Evolutionary conservation across 1,284 basidiomycete genomes (phyloP).

Genomic region (Trichosporon ovoides): DNA sequence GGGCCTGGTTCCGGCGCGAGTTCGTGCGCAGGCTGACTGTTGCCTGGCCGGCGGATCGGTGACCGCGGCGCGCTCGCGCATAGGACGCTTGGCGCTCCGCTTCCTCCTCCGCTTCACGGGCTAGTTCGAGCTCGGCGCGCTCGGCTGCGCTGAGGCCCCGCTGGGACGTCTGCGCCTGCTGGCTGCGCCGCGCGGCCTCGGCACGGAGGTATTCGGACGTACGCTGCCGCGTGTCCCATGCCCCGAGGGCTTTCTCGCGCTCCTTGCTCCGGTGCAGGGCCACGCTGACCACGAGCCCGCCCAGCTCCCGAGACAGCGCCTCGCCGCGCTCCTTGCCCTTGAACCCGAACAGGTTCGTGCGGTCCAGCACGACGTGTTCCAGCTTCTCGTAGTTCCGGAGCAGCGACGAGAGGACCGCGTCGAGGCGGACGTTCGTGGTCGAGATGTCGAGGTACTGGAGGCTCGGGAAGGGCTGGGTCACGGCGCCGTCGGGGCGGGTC

Average conservation of each 20-base stretch:
- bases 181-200: too few species aligned
- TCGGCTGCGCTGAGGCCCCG: constrained; percentile 3
- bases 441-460: constrained; percentile 49
- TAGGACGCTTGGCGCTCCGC: constrained; percentile 27
- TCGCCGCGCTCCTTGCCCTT: constrained; percentile 41
- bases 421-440: constrained; percentile 48
- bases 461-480: constrained; percentile 35
- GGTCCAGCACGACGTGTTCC: constrained; percentile 48
- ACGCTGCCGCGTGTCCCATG: constrained; percentile 40
- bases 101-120: constrained; percentile 20
- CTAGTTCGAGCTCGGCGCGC: neutral
- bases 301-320: constrained; percentile 42
- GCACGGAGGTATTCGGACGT: too few species aligned
- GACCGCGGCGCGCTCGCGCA: constrained; percentile 36
- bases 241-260: constrained; percentile 40
- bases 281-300: constrained; percentile 36
- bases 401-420: constrained; percentile 39
- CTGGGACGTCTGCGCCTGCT: constrained; percentile 9
- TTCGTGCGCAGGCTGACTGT: constrained; percentile 45
- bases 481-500: constrained; percentile 14
- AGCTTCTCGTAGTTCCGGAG: constrained; percentile 36
- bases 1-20: constrained; percentile 20
- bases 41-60: constrained; percentile 42
- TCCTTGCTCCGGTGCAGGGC: constrained; percentile 45
- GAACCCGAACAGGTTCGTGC: constrained; percentile 49